phyloP scores from a whole-genome alignment of 164 flowering plant genomes.

The grape (Vitis vinifera) region DNA sequence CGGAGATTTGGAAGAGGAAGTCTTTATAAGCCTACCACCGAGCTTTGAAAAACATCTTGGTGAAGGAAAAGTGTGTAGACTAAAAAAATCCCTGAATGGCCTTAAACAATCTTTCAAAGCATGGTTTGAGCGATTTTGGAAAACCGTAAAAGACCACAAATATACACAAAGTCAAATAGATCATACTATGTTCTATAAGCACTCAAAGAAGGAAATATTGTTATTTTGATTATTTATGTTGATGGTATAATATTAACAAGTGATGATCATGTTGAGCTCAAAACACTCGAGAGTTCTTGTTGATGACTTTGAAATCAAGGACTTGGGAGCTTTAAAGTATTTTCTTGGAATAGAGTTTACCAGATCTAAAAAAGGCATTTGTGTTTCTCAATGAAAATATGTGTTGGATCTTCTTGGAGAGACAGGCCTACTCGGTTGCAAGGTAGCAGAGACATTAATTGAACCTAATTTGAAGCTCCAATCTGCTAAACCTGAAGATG shows the following conservation, averaged over 20 bases:
- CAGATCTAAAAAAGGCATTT: not conserved
- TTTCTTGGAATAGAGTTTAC: slow-evolving; percentile 2
- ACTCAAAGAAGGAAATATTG: not conserved
- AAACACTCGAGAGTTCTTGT: not conserved
- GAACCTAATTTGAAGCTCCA: not conserved
- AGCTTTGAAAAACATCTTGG: not conserved
- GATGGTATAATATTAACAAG: not conserved
- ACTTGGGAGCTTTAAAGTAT: not conserved
- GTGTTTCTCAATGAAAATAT: too few relatives aligned
- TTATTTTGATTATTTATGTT: too few relatives aligned
- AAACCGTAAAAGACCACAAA: not conserved
- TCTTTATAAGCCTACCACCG: too few relatives aligned
- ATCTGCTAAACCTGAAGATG: not conserved
- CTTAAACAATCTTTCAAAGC: not conserved
- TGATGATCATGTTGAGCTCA: not conserved
- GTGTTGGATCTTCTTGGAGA: too few relatives aligned
- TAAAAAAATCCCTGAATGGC: not conserved
- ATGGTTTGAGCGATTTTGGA: not conserved
- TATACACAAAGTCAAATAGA: not conserved
- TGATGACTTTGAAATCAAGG: not conserved
- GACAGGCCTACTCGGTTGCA: not conserved
- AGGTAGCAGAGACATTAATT: not conserved
- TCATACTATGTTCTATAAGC: not conserved
- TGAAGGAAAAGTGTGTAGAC: not conserved
- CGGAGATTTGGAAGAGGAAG: too few relatives aligned